These are phyloP conservation scores for Nigrospora sphaerica DNA, from an alignment of 2,329 filamentous ascomycete species.

Conservation along the genomic window DNA sequence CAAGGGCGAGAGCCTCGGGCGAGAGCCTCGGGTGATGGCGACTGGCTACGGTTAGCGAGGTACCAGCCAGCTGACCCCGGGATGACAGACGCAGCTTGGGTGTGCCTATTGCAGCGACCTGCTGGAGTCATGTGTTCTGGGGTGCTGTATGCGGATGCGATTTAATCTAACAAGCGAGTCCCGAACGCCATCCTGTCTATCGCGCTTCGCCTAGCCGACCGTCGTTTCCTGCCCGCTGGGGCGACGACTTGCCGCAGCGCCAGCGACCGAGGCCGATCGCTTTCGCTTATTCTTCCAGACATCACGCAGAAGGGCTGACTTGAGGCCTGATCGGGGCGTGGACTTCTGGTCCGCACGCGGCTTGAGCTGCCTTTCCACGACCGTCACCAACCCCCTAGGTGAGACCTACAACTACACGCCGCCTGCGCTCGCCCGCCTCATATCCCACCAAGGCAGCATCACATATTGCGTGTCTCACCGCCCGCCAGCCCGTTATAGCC, in stretches of 20 bases:
- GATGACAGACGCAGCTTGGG: background rate
- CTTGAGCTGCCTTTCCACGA: too few relatives aligned
- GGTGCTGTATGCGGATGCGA: background rate
- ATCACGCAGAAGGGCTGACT: background rate
- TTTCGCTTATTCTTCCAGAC: background rate
- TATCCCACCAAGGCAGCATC: constrained; percentile 3
- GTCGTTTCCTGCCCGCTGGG: background rate
- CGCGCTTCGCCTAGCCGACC: background rate
- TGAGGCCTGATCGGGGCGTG: too few relatives aligned
- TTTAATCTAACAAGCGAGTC: constrained; percentile 2
- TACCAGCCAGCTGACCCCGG: background rate
- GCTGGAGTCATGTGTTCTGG: background rate
- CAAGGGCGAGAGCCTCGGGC: too few relatives aligned
- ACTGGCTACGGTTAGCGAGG: background rate
- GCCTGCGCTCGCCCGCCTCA: too few relatives aligned
- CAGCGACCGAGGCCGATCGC: background rate
- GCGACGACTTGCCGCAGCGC: background rate
- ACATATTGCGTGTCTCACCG: constrained; percentile 14
- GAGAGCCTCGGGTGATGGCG: too few relatives aligned
- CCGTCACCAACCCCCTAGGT: too few relatives aligned
- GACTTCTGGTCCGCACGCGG: too few relatives aligned
- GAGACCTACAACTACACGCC: too few relatives aligned
- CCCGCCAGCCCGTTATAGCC: constrained; percentile 1
- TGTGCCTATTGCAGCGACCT: background rate
- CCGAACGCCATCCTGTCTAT: background rate